phyloP scores from a whole-genome alignment of 495 filamentous ascomycete species.

The Penicillium tannophilum region DNA sequence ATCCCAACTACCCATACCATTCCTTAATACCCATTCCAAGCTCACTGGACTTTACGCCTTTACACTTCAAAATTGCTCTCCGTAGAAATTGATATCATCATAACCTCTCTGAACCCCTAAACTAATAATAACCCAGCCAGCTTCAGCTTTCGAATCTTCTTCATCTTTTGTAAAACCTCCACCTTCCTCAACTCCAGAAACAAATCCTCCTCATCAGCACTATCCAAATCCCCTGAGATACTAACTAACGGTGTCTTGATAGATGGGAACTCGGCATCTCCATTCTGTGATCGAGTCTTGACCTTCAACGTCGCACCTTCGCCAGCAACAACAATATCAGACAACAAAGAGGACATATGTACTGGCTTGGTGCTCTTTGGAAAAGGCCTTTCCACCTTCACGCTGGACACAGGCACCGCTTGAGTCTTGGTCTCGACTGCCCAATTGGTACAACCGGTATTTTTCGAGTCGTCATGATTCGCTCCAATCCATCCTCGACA shows the following conservation, averaged over 20 bases:
- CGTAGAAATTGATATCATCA: background rate
- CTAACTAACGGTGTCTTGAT: slow-evolving; percentile 24
- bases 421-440: background rate
- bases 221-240: slow-evolving; percentile 36
- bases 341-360: background rate
- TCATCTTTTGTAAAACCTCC: slow-evolving; percentile 45
- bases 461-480: background rate
- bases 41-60: background rate
- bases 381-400: background rate
- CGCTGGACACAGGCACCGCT: background rate
- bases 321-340: slow-evolving; percentile 3
- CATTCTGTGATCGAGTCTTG: slow-evolving; percentile 17
- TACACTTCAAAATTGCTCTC: background rate
- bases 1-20: too few relatives aligned
- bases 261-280: slow-evolving; percentile 19
- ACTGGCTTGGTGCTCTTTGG: background rate
- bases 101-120: background rate
- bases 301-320: slow-evolving; percentile 10
- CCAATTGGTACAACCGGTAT: background rate
- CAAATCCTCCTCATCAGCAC: slow-evolving; percentile 45
- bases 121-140: slow-evolving; percentile 25
- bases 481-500: slow-evolving; percentile 69
- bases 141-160: slow-evolving; percentile 35
- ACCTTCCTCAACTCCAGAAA: slow-evolving; percentile 42
- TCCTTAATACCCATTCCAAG: too few relatives aligned